phyloP scores from a whole-genome alignment of 768 basidiomycete genomes.

The Lentinula raphanica region DNA sequence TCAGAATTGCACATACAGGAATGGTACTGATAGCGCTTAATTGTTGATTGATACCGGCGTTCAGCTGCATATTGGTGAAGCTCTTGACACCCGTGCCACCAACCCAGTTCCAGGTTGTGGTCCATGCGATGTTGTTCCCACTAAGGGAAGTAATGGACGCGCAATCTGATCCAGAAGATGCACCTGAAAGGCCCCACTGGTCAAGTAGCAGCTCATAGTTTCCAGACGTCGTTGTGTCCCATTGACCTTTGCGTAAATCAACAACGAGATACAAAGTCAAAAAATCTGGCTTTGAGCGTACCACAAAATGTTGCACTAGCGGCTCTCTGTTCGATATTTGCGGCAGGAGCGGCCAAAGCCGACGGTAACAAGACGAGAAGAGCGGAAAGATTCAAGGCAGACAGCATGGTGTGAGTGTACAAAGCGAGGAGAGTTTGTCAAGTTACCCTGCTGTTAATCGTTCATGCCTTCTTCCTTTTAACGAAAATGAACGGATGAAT shows the following conservation, averaged over 20 bases:
- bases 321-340: slow-evolving; percentile 36
- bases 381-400: slow-evolving; percentile 20
- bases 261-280: neutral
- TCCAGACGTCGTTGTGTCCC: slow-evolving; percentile 40
- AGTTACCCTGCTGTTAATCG: neutral
- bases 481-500: too few relatives aligned
- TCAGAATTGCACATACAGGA: slow-evolving; percentile 34
- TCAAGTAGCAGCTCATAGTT: slow-evolving; percentile 47
- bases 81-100: slow-evolving; percentile 55
- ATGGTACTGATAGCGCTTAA: slow-evolving; percentile 51
- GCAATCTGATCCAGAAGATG: slow-evolving; percentile 35
- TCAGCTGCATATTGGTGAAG: slow-evolving; percentile 52
- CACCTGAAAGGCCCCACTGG: slow-evolving; percentile 34
- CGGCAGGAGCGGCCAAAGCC: slow-evolving; percentile 11
- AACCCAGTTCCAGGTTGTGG: slow-evolving; percentile 34
- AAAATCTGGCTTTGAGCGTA: neutral
- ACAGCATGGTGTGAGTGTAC: slow-evolving; percentile 5
- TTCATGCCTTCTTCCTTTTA: neutral
- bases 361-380: slow-evolving; percentile 15
- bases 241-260: slow-evolving; percentile 35
- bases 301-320: slow-evolving; percentile 3
- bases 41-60: slow-evolving; percentile 45
- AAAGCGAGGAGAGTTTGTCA: neutral
- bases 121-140: slow-evolving; percentile 31
- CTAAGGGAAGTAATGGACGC: slow-evolving; percentile 27